Base-by-base conservation (phyloP, 768 basidiomycete species). In the Arthromyces matolae region DNA sequence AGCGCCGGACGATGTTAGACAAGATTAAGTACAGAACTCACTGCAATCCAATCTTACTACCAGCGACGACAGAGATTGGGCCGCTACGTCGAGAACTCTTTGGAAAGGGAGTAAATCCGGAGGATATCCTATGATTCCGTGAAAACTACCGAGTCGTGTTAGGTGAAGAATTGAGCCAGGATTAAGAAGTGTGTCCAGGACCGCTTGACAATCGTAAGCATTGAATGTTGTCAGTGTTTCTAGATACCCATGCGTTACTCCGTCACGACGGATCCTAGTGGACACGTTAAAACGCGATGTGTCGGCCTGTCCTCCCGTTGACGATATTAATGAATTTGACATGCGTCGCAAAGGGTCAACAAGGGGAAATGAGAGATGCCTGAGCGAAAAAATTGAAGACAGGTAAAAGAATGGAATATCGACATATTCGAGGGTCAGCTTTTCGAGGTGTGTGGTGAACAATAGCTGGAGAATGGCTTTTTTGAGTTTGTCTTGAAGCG, bases 361-460 rank as follows among this genome's bases (percentile, higher is more conserved):
- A 23, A 43, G 25, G n/a, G 42, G 42, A 7, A 43, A 10, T 4
- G 42, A 43, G 7, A 43, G 42, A 20, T 43, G 19, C 31, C 34
- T 43, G 24, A 33, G 20, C 9, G 20, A 20, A 3, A 32, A 33
- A 22, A 43, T 18, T 22, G n/a, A 43, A 23, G 24, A 14, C 9
- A 43, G 19, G 23, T 43, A 18, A 22, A 12, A 14, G 10, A 43
- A 33, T 4, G 42, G 42, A 14, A 32, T 33, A 22, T 43, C 41
- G 22, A 35, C 16, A 42, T 33, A 35, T 49, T 35, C 47, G 25
- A 35, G 8, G 25, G 47, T 42, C 28, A 41, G 41, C n/a, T 35
- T 33, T 28, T 28, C 29, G 13, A 42, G 16, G 8, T 4, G 22
- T 35, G 25, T 13, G 28, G 32, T 35, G 32, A 7, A 19, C 18